Evolutionary conservation across 306 rosid species (phyloP), one percentile per base, ranked within the genome.

Genomic region (Hylodesmum podocarpum): DNA sequence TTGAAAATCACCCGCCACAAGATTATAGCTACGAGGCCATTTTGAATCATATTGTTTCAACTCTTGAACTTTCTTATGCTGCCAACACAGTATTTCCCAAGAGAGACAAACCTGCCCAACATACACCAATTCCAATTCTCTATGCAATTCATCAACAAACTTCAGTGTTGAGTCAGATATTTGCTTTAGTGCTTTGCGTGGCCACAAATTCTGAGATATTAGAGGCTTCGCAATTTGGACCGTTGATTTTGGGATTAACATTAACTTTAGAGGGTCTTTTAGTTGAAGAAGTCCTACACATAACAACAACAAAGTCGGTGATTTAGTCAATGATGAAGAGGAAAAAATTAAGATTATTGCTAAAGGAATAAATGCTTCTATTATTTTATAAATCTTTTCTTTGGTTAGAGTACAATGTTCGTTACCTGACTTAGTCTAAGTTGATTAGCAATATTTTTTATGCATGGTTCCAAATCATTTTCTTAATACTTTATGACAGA

Each of bases 71-170:
- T 93, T 89, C 44, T 44, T 85, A 51, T 87, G 87, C 31, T 93
- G 89, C 97, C 97, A 93, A 51, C 86, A 94, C 25, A 93, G 83
- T 29, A 93, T 83, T 55, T 93, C 97, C 97, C 97, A 93, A 0
- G 97, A 88, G 57, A 93, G 90, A 58, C 97, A 93, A 83, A 85
- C 64, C 29, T 93, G 97, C 0, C 94, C 97, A 14, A 93, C 91
- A 43, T 93, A 93, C 8, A 90, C 94, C 84, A 83, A 77, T 81
- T 93, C 97, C 82, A 89, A 65, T 41, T 93, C 94, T 65, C 78
- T 40, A 29, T 86, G 80, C 47, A 91, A 54, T 49, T 89, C 97
- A 54, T 79, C 68, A 2, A 84, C 79, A 73, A 86, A 86, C 69
- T 77, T 85, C 54, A 47, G 14, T 84, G 76, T 43, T 33, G 87